Conservation (phyloP, 345 rosid species). For the Clarkia xantiana region DNA sequence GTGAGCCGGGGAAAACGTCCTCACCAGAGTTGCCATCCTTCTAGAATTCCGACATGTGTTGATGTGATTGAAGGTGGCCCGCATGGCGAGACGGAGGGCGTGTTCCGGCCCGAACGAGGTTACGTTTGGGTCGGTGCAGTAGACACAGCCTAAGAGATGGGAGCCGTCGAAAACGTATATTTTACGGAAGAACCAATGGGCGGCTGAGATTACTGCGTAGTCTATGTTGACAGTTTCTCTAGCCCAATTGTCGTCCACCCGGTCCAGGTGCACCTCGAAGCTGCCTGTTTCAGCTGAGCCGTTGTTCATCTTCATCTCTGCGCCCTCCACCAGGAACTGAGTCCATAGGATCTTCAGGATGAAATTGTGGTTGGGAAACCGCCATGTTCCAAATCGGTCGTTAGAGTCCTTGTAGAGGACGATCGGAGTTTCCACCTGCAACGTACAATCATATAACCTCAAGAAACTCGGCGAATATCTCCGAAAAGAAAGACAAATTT, state of each 20-base stretch:
- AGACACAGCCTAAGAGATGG: conserved; percentile 41
- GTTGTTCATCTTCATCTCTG: conserved; percentile 34
- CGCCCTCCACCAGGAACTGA: conserved; percentile 41
- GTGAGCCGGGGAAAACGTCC: conserved; percentile 84
- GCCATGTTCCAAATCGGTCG: conserved; percentile 57
- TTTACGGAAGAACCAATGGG: conserved; percentile 73
- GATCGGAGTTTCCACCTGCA: conserved; percentile 53
- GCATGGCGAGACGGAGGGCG: conserved; percentile 37
- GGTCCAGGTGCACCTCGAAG: conserved; percentile 30
- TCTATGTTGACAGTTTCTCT: conserved; percentile 27
- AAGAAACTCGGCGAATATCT: too few species aligned
- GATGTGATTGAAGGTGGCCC: conserved; percentile 32
- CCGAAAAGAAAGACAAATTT: too few species aligned
- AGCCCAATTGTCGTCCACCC: conserved; percentile 37
- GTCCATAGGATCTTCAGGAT: conserved; percentile 56
- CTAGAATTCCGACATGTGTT: conserved; percentile 22
- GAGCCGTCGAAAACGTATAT: conserved; percentile 29
- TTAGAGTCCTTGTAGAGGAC: conserved; percentile 37
- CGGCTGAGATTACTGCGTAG: conserved; percentile 44
- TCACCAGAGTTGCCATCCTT: conserved; percentile 23
- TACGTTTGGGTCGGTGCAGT: conserved; percentile 36
- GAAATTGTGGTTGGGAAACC: conserved; percentile 46
- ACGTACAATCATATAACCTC: neutral
- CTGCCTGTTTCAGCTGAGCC: conserved; percentile 30
- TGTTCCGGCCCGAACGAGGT: conserved; percentile 24